Conservation (phyloP, 306 rosid species). For the Mimosa pudica region DNA sequence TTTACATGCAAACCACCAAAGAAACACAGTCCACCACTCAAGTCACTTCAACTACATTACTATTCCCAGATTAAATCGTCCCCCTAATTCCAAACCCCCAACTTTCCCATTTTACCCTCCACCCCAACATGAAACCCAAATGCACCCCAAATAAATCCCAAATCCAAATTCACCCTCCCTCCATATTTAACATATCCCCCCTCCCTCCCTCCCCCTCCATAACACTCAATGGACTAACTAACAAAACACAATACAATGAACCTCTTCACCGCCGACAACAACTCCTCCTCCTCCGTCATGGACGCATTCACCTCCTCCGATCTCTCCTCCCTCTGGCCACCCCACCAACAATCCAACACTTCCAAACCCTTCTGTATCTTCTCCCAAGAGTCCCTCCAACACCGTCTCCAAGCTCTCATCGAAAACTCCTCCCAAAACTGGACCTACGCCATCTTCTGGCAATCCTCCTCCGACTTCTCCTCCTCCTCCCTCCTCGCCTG, state of each 20-base stretch:
- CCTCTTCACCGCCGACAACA: slow-evolving; percentile 85
- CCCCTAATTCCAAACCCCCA: slow-evolving; percentile 23
- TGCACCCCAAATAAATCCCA: slow-evolving; percentile 42
- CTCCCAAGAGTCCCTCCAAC: slow-evolving; percentile 88
- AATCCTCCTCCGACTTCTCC: slow-evolving; percentile 65
- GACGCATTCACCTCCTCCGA: slow-evolving; percentile 86
- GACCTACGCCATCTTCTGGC: slow-evolving; percentile 99
- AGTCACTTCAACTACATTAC: background rate
- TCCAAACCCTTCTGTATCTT: slow-evolving; percentile 38
- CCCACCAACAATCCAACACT: slow-evolving; percentile 46
- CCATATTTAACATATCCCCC: background rate
- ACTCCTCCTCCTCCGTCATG: slow-evolving; percentile 59
- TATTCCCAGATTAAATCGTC: slow-evolving; percentile 31
- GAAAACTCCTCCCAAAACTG: slow-evolving; percentile 73
- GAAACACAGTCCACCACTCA: background rate
- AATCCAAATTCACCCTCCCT: slow-evolving; percentile 29
- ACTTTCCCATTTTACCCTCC: background rate
- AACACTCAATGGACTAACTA: background rate
- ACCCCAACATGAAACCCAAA: slow-evolving; percentile 37
- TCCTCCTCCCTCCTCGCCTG: slow-evolving; percentile 71
- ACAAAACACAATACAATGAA: slow-evolving; percentile 42
- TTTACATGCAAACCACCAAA: no score
- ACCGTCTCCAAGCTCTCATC: slow-evolving; percentile 79
- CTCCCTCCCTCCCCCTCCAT: background rate
- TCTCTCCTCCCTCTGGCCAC: slow-evolving; percentile 67